These are phyloP conservation scores for Plasmodium reichenowi DNA, from an alignment of 169 alveolate genomes.

Conservation along the genomic window DNA sequence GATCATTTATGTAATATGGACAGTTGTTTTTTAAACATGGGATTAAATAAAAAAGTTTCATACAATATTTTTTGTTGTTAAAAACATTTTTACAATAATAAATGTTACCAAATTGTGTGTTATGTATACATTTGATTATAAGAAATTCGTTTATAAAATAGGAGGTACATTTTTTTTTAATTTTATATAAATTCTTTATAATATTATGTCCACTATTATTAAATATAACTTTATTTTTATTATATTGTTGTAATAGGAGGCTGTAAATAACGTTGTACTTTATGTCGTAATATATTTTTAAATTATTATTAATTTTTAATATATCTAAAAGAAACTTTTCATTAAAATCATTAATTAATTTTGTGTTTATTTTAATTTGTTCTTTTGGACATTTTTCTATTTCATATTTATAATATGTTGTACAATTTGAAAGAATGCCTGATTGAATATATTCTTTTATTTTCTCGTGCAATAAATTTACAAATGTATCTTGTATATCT, in stretches of 20 bases:
- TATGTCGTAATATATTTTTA: slow-evolving; percentile 50
- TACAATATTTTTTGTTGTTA: slow-evolving; percentile 54
- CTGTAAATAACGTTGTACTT: slow-evolving; percentile 53
- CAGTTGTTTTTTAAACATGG: slow-evolving; percentile 57
- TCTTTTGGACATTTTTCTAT: neutral
- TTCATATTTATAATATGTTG: neutral
- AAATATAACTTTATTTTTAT: neutral
- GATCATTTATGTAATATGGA: slow-evolving; percentile 42
- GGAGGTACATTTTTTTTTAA: slow-evolving; percentile 42
- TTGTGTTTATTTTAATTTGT: slow-evolving; percentile 33
- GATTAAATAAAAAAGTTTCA: slow-evolving; percentile 35
- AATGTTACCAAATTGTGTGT: slow-evolving; percentile 30
- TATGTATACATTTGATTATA: slow-evolving; percentile 56
- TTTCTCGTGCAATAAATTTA: slow-evolving; percentile 41
- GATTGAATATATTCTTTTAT: slow-evolving; percentile 26
- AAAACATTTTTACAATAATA: slow-evolving; percentile 51
- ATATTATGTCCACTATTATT: neutral
- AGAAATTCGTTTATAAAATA: slow-evolving; percentile 61
- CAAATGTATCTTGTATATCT: slow-evolving; percentile 4
- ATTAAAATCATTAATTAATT: slow-evolving; percentile 28
- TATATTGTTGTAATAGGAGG: slow-evolving; percentile 12
- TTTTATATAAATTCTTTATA: slow-evolving; percentile 35
- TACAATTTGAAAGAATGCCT: slow-evolving; percentile 11
- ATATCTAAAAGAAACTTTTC: slow-evolving; percentile 30
- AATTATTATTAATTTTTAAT: slow-evolving; percentile 48